These are phyloP conservation scores for Strobilomyces confusus DNA, from an alignment of 768 basidiomycete genomes.

Conservation along the genomic window DNA sequence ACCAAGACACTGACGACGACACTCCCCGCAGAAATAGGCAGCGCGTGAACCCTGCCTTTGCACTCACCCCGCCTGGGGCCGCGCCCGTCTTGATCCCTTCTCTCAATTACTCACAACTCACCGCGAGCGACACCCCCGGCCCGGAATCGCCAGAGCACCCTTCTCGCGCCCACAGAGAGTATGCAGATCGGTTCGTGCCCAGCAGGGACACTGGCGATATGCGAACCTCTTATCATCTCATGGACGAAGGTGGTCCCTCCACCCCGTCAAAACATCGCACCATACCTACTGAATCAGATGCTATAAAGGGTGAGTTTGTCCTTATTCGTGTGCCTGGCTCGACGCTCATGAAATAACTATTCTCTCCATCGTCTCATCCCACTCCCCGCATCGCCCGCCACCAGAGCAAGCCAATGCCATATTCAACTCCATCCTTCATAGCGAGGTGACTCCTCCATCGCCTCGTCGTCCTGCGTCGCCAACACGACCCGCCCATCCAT, in stretches of 20 bases:
- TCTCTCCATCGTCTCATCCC: too few relatives aligned
- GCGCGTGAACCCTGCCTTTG: conserved; percentile 53
- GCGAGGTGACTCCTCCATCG: conserved; percentile 72
- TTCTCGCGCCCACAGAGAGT: conserved; percentile 36
- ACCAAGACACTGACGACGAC: conserved; percentile 55
- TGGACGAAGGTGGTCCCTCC: conserved; percentile 50
- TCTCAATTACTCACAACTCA: conserved; percentile 48
- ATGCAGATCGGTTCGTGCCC: conserved; percentile 62
- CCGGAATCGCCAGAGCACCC: conserved; percentile 40
- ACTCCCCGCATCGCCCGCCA: too few relatives aligned
- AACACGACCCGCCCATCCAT: conserved; percentile 39
- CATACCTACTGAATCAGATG: conserved; percentile 68
- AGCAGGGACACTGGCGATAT: conserved; percentile 56
- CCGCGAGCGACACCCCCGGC: conserved; percentile 46
- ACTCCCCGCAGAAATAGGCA: conserved; percentile 49
- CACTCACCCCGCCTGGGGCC: conserved; percentile 30
- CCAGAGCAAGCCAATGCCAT: conserved; percentile 82
- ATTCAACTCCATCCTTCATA: conserved; percentile 72
- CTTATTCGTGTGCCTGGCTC: neutral
- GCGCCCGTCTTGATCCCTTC: conserved; percentile 49
- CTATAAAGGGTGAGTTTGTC: conserved; percentile 56
- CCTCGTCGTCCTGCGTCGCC: conserved; percentile 63
- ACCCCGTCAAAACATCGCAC: conserved; percentile 60
- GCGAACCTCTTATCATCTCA: conserved; percentile 58
- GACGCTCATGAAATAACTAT: too few relatives aligned